A percentile compares a stretch with the other conserved stretches of the same genome.
phyloP scores from a whole-genome alignment of 2,329 filamentous ascomycete genomes.

The Endocalyx cinctus region DNA sequence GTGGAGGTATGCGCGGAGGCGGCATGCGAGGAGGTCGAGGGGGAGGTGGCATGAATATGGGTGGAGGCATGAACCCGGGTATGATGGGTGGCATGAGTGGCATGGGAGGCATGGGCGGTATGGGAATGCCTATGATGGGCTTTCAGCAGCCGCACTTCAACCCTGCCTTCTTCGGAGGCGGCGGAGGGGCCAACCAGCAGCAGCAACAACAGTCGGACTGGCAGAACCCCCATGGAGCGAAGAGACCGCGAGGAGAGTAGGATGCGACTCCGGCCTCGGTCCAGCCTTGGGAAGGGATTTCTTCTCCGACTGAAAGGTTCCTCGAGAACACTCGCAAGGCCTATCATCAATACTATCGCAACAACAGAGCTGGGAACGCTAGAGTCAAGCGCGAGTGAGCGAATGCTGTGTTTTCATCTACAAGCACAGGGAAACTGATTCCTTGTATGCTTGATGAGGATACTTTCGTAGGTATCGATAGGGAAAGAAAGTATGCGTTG shows the following conservation, averaged over 20 bases:
- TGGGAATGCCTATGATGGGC: slow-evolving; percentile 28
- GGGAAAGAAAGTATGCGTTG: too few relatives aligned
- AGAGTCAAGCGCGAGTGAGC: too few relatives aligned
- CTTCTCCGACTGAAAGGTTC: too few relatives aligned
- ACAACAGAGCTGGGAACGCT: too few relatives aligned
- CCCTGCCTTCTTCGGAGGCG: slow-evolving; percentile 27
- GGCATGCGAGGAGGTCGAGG: slow-evolving; percentile 28
- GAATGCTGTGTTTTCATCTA: too few relatives aligned
- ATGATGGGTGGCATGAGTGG: slow-evolving; percentile 20
- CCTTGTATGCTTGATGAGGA: too few relatives aligned
- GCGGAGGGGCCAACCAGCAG: too few relatives aligned
- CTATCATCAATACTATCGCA: too few relatives aligned
- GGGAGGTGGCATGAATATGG: slow-evolving; percentile 17
- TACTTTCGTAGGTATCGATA: too few relatives aligned
- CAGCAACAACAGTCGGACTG: slow-evolving; percentile 29
- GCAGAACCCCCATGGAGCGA: slow-evolving; percentile 31
- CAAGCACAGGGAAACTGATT: too few relatives aligned
- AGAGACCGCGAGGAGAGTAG: slow-evolving; percentile 27
- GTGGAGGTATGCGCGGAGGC: slow-evolving; percentile 24
- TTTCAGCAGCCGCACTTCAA: slow-evolving; percentile 30
- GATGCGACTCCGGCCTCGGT: not conserved
- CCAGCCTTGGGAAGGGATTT: too few relatives aligned
- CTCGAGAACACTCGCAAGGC: too few relatives aligned
- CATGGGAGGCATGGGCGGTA: slow-evolving; percentile 27
- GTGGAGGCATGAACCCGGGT: slow-evolving; percentile 22